Evolutionary conservation across 495 filamentous ascomycete genomes (phyloP), one percentile per base, ranked within the genome.

Genomic region (Beverwykella pulmonaria): DNA sequence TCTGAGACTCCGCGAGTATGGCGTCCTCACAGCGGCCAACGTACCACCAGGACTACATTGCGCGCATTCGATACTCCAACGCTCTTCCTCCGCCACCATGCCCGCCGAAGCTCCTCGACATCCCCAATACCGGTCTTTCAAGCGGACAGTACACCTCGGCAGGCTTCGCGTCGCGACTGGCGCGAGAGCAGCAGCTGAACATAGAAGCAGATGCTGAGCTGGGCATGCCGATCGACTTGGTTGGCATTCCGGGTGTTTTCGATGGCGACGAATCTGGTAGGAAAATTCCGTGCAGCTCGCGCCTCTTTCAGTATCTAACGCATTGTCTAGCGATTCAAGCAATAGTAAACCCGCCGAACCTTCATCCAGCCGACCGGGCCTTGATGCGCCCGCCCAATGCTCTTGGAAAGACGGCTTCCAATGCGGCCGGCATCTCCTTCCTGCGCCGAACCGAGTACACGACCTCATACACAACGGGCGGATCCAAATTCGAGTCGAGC

Each of bases 181-280:
- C 91, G 0, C 83, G 92, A 67, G 91, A 95, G 65, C 93, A 98
- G 79, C 87, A 92, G n/a, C 80, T 95, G 4, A 97, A 96, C 65
- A 92, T 98, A 56, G 94, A 98, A 76, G 92, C 92, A 22, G 95
- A 98, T 85, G 93, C 92, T 20, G 95, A 98, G 80, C 86, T 97
- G 62, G 94, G 95, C 36, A 97, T 98, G 93, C 92, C 91, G 41
- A 86, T 98, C 75, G 93, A 98, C 75, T 79, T 98, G 48, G 89
- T 97, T 47, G 94, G 95, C 67, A 88, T 98, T 76, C 95, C 95
- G 6, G 90, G 92, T 0, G 85, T 98, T 47, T 97, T 98, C 74
- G 86, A 98, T 67, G 93, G 93, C 59, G 91, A 98, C 78, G 94
- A 98, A 81, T 90, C 89, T 77, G 90, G 94, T 97, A 82, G 71